Evolutionary conservation across 352 stramenopile species (phyloP).

Genomic region (Phytophthora foliorum): DNA sequence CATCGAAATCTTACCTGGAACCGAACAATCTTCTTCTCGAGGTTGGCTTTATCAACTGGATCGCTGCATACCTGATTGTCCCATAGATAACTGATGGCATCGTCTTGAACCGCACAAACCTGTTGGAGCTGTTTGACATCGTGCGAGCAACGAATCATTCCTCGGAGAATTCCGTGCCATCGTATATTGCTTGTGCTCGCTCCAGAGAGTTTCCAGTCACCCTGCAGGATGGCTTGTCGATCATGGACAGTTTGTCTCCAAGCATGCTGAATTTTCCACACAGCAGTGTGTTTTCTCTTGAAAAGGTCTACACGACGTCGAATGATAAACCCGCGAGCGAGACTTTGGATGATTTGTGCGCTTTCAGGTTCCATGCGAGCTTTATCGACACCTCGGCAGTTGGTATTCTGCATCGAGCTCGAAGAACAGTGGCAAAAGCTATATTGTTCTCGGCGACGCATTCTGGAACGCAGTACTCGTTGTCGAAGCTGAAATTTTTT

Average conservation of each 20-base stretch:
- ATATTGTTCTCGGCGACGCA: conserved; percentile 28
- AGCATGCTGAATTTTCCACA: conserved; percentile 31
- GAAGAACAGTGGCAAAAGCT: conserved; percentile 40
- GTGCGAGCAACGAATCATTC: conserved; percentile 24
- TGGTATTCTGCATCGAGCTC: conserved; percentile 2
- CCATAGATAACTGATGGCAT: conserved; percentile 38
- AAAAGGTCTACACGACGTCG: conserved; percentile 20
- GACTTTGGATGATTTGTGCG: conserved; percentile 34
- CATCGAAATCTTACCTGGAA: conserved; percentile 15
- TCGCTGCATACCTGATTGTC: conserved; percentile 6
- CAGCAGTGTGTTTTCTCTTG: conserved; percentile 12
- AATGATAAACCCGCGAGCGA: conserved; percentile 34
- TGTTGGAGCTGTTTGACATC: conserved; percentile 61
- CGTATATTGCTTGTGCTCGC: background rate
- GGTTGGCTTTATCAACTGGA: background rate
- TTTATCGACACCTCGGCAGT: conserved; percentile 6
- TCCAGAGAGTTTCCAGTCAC: conserved; percentile 10
- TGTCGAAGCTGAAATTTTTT: conserved; percentile 13
- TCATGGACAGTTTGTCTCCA: conserved; percentile 29
- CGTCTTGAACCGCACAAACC: conserved; percentile 56
- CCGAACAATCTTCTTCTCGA: conserved; percentile 9
- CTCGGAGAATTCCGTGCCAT: conserved; percentile 16
- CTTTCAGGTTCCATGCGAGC: conserved; percentile 11
- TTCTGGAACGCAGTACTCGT: conserved; percentile 18
- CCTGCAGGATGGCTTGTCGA: conserved; percentile 10